Evolutionary conservation across 2,329 filamentous ascomycete species (phyloP).

Genomic region (Claviceps capensis): DNA sequence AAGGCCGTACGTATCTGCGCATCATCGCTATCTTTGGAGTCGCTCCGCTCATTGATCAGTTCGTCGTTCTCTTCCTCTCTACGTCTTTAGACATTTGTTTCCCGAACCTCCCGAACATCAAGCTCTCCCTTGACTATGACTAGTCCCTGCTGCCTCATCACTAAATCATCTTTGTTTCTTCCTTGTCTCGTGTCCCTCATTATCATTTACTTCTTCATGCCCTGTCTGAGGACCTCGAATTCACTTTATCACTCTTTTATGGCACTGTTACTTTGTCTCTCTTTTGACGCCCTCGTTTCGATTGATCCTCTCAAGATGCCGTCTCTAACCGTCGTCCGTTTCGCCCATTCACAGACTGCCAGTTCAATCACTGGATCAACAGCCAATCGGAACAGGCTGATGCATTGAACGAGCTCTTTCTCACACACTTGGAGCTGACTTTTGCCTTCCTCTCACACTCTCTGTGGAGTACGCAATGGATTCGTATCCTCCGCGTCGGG

Average conservation of each 20-base stretch:
- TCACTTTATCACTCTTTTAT: neutral
- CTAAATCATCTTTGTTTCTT: neutral
- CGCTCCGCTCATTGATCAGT: slow-evolving; percentile 19
- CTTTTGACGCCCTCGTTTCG: slow-evolving; percentile 10
- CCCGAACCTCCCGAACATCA: slow-evolving; percentile 5
- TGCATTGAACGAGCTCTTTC: neutral
- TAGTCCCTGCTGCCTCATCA: neutral
- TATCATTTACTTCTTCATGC: slow-evolving; percentile 5
- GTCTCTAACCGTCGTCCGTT: slow-evolving; percentile 42
- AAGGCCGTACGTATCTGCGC: slow-evolving; percentile 10
- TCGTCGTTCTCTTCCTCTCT: slow-evolving; percentile 14
- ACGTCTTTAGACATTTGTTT: slow-evolving; percentile 7
- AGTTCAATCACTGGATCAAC: slow-evolving; percentile 10
- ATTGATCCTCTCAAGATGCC: slow-evolving; percentile 24
- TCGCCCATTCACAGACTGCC: slow-evolving; percentile 34
- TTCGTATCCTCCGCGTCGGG: slow-evolving; percentile 39
- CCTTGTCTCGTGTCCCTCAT: slow-evolving; percentile 6
- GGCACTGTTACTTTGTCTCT: slow-evolving; percentile 8
- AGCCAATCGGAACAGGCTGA: slow-evolving; percentile 4
- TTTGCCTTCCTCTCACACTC: neutral
- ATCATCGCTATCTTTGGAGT: slow-evolving; percentile 11
- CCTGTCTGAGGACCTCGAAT: slow-evolving; percentile 2
- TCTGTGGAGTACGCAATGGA: slow-evolving; percentile 28
- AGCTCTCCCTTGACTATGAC: slow-evolving; percentile 2
- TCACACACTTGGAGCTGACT: neutral